Conservation (phyloP, 495 filamentous ascomycete genomes). For the Saxophila tyrrhenica region DNA sequence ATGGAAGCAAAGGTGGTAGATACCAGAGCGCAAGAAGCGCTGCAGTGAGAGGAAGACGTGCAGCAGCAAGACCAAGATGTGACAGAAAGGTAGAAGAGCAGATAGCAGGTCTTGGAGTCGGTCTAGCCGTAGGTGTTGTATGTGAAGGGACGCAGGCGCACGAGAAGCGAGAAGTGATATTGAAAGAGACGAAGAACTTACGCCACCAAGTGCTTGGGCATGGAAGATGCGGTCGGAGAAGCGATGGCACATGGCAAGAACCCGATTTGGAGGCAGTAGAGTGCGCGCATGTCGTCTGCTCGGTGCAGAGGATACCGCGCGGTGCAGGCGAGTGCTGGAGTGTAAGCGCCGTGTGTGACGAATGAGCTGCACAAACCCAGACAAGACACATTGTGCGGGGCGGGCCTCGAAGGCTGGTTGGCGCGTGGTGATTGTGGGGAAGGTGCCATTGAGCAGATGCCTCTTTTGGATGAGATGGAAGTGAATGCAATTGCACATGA, state of each 20-base stretch:
- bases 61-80: not conserved
- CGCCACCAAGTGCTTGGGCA: not conserved
- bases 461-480: not conserved
- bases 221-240: not conserved
- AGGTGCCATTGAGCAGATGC: too few species aligned
- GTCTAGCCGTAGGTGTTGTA: not conserved
- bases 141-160: not conserved
- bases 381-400: not conserved
- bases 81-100: not conserved
- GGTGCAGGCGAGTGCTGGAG: not conserved
- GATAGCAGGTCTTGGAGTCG: not conserved
- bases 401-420: not conserved
- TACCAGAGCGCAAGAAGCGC: not conserved
- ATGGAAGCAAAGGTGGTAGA: not conserved
- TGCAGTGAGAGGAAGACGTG: not conserved
- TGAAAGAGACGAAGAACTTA: not conserved
- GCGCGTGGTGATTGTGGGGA: too few species aligned
- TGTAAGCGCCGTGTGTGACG: conserved; percentile 2
- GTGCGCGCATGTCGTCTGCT: not conserved
- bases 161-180: not conserved
- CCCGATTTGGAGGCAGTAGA: too few species aligned
- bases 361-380: not conserved
- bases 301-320: not conserved
- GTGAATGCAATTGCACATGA: not conserved
- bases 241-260: not conserved